A percentile compares a stretch with the other conserved stretches of the same genome.
These are phyloP conservation scores for Exserohilum turcica DNA, from an alignment of 2,329 filamentous ascomycete genomes.

Conservation along the genomic window DNA sequence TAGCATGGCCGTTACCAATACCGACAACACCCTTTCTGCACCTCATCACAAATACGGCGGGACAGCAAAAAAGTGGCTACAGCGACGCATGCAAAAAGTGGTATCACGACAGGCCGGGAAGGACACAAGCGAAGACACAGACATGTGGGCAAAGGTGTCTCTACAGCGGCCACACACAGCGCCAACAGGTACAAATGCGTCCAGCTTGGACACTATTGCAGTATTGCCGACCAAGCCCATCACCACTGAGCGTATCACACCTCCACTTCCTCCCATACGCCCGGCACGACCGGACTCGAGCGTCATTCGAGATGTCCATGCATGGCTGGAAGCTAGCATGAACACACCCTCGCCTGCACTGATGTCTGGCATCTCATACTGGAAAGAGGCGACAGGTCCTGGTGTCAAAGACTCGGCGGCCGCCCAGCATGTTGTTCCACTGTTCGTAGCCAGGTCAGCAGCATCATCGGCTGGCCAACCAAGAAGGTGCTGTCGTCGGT, in stretches of 20 bases:
- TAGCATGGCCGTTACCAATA: constrained; percentile 31
- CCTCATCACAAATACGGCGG: constrained; percentile 21
- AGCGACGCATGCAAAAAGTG: constrained; percentile 30
- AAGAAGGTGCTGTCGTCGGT: constrained; percentile 32
- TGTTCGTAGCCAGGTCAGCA: constrained; percentile 20
- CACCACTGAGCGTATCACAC: constrained; percentile 13
- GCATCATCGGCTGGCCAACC: constrained; percentile 29
- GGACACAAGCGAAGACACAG: neutral
- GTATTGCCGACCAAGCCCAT: constrained; percentile 12
- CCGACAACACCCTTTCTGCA: constrained; percentile 17
- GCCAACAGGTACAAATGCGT: constrained; percentile 17
- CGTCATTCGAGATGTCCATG: constrained; percentile 36
- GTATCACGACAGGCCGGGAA: constrained; percentile 19
- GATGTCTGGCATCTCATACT: constrained; percentile 44
- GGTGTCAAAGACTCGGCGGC: constrained; percentile 12
- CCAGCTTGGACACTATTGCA: neutral
- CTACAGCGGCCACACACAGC: constrained; percentile 35
- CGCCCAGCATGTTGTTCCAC: constrained; percentile 38
- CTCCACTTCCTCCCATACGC: constrained; percentile 24
- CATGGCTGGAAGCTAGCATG: constrained; percentile 41
- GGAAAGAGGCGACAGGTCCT: constrained; percentile 27
- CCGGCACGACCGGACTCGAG: constrained; percentile 33
- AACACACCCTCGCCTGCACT: constrained; percentile 33
- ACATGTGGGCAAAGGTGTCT: constrained; percentile 12
- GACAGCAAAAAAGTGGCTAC: constrained; percentile 33